These are phyloP conservation scores for Galerina sulciceps DNA, from an alignment of 768 basidiomycete species.

Conservation along the genomic window DNA sequence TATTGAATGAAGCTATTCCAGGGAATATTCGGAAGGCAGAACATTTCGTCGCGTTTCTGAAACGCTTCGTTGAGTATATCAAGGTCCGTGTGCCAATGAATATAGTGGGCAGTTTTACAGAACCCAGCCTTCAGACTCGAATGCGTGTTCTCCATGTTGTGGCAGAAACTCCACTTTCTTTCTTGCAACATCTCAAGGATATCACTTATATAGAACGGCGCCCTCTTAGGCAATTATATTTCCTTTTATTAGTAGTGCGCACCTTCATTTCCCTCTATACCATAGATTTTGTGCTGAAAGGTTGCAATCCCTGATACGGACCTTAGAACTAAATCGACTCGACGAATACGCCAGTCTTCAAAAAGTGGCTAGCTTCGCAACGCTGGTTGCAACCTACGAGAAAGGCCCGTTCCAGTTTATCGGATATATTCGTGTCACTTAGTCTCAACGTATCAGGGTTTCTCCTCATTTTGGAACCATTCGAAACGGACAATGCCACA, in stretches of 20 bases:
- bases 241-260: neutral
- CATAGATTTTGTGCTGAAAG: conserved; percentile 94
- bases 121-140: conserved; percentile 65
- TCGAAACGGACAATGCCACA: conserved; percentile 97
- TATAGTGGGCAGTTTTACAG: neutral
- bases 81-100: conserved; percentile 60
- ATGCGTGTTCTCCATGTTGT: conserved; percentile 99
- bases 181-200: conserved; percentile 97
- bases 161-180: conserved; percentile 96
- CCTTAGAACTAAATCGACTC: conserved; percentile 83
- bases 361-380: conserved; percentile 96
- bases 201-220: conserved; percentile 97
- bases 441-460: conserved; percentile 63
- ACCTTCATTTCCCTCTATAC: neutral
- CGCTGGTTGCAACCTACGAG: conserved; percentile 96
- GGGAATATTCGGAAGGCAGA: conserved; percentile 99
- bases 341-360: conserved; percentile 93
- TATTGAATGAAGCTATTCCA: conserved; percentile 93
- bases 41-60: conserved; percentile 98
- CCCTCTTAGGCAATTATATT: conserved; percentile 73
- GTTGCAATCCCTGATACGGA: conserved; percentile 90
- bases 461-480: conserved; percentile 94
- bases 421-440: conserved; percentile 5
- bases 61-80: conserved; percentile 97
- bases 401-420: conserved; percentile 62